phyloP scores from a whole-genome alignment of 2,329 filamentous ascomycete species.

The Tolypocladium sp. region DNA sequence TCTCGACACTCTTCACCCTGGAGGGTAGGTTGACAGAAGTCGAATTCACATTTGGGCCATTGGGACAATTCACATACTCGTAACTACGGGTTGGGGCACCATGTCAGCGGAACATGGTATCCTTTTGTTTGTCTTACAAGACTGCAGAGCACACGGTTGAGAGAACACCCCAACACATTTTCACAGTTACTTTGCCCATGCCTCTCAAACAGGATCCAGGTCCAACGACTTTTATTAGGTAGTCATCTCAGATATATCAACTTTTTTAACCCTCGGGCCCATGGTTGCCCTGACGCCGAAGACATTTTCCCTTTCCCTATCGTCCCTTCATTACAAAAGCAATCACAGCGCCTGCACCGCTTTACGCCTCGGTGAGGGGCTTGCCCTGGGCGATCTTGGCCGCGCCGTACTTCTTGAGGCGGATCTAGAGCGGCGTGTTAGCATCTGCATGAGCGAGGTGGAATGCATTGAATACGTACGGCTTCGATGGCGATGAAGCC shows the following conservation, averaged over 20 bases:
- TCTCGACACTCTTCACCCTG: too few relatives aligned
- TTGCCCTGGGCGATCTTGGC: conserved; percentile 23
- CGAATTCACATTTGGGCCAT: too few relatives aligned
- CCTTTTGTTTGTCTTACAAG: too few relatives aligned
- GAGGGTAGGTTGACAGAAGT: too few relatives aligned
- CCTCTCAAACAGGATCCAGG: too few relatives aligned
- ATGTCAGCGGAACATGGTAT: too few relatives aligned
- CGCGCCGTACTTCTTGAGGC: conserved; percentile 40
- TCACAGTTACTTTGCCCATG: too few relatives aligned
- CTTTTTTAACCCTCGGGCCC: not conserved
- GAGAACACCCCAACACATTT: too few relatives aligned
- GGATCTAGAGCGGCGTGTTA: conserved; percentile 34
- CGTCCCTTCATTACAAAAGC: not conserved
- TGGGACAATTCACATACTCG: too few relatives aligned
- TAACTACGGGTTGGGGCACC: too few relatives aligned
- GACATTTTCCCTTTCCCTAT: not conserved
- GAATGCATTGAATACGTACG: not conserved
- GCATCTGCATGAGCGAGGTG: not conserved
- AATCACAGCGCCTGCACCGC: not conserved
- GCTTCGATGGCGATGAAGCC: conserved; percentile 60
- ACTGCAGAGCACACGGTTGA: too few relatives aligned
- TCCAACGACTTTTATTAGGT: not conserved
- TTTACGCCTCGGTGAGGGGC: conserved; percentile 22
- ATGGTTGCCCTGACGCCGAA: not conserved
- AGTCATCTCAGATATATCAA: not conserved